Base-by-base conservation (phyloP, 192 early-diverging fungal species). In the Coemansia sp. region DNA sequence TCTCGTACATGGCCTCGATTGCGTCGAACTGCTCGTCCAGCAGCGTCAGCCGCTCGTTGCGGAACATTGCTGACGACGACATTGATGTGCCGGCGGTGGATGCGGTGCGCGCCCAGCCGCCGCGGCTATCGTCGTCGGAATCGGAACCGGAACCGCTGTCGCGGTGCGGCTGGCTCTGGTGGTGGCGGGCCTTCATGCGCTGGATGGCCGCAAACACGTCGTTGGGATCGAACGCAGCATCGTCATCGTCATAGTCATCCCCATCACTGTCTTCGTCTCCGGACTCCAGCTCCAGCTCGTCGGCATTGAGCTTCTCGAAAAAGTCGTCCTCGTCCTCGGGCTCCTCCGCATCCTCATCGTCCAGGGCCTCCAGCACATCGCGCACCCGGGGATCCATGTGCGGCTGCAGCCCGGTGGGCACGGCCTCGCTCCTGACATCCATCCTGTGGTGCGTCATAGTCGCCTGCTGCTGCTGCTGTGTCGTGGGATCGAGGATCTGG, bases 1-100 rank as follows among this genome's bases (percentile, higher is more conserved):
- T 45, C 50, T 72, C 77, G 74, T 85, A 85, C 66, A 76, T 69
- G 3, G 71, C 77, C 69, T 82, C 84, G 49, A 94, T 76, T 75
- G 89, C 80, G 70, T 99, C 97, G 81, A 96, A 99, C 67, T 90
- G 90, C 67, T 97, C 94, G 86, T 99, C 97, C 53, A 99, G 78
- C 17, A 94, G 84, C 7, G 90, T 91, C 20, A 99, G 83, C 65
- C 95, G 89, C 48, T 90, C 89, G 74, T 95, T 98, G 75, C 97
- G 90, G 81, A 89, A 92, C 93, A 98, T 92, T 48, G 90, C 89
- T 7, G 94, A 94, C 16, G 95, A 95, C 1, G 94, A 90, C 93
- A 98, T 94, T 10, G 96, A 96, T 38, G 92, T 89, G 17, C 84
- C 83, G 25, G 25, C 25, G 2, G 89, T 83, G 57, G 83, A 82